phyloP scores from a whole-genome alignment of 108 stramenopile species.

The Nitzschia sp. region DNA sequence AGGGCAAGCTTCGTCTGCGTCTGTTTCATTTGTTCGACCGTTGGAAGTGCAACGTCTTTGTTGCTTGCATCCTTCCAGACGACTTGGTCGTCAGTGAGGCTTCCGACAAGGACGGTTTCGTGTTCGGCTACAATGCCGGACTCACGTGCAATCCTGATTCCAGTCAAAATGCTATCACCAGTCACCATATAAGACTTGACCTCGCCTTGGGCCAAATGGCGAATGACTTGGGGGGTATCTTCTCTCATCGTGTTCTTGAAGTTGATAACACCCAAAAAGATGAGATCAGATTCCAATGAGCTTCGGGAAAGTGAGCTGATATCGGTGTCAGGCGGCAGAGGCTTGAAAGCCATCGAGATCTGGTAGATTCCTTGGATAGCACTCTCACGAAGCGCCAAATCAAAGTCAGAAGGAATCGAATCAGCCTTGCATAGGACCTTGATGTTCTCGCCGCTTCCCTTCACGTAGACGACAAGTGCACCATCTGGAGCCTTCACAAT shows the following conservation, averaged over 20 bases:
- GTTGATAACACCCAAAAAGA: slow-evolving; percentile 54
- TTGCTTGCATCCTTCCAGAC: slow-evolving; percentile 43
- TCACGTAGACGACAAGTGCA: slow-evolving; percentile 39
- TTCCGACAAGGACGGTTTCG: slow-evolving; percentile 32
- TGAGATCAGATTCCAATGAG: slow-evolving; percentile 48
- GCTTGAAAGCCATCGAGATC: slow-evolving; percentile 51
- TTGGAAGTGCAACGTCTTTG: background rate
- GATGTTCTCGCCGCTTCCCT: slow-evolving; percentile 61
- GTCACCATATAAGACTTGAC: slow-evolving; percentile 58
- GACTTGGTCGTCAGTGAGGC: slow-evolving; percentile 14
- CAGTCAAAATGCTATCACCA: slow-evolving; percentile 68
- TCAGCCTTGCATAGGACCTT: slow-evolving; percentile 40
- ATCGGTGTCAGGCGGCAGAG: slow-evolving; percentile 23
- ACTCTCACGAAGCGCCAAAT: slow-evolving; percentile 29
- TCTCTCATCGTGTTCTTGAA: slow-evolving; percentile 62
- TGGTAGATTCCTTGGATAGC: slow-evolving; percentile 61
- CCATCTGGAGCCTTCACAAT: slow-evolving; percentile 42
- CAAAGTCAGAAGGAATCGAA: slow-evolving; percentile 50
- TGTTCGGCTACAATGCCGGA: slow-evolving; percentile 52
- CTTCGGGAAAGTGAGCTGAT: slow-evolving; percentile 44
- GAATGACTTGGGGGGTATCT: slow-evolving; percentile 54
- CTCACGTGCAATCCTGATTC: slow-evolving; percentile 57
- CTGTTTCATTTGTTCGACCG: background rate
- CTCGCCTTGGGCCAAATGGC: slow-evolving; percentile 48
- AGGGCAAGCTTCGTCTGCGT: slow-evolving; percentile 40